phyloP scores from a whole-genome alignment of 2,329 filamentous ascomycete species.

The Setomelanomma holmii region DNA sequence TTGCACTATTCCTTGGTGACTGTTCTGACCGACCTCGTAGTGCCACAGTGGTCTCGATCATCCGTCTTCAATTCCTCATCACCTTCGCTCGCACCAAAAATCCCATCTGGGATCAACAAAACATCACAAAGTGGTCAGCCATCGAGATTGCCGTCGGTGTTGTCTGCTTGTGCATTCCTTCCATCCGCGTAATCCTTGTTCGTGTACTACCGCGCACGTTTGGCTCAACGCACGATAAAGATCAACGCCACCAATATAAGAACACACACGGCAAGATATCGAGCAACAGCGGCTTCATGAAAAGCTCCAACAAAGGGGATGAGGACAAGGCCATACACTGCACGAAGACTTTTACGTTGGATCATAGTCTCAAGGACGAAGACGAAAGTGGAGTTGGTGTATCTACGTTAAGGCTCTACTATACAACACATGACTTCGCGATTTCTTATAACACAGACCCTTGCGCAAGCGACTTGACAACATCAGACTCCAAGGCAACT shows the following conservation, averaged over 20 bases:
- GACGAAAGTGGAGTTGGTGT: too few relatives aligned
- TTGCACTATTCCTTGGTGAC: neutral
- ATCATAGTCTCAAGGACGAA: too few relatives aligned
- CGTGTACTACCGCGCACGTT: slow-evolving; percentile 47
- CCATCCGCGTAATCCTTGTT: slow-evolving; percentile 50
- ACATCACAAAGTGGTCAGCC: slow-evolving; percentile 51
- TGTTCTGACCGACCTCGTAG: neutral
- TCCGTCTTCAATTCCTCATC: slow-evolving; percentile 54
- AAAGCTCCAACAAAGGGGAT: neutral
- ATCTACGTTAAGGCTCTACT: too few relatives aligned
- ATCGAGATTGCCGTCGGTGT: slow-evolving; percentile 55
- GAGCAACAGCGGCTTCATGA: neutral
- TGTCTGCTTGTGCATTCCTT: slow-evolving; percentile 55
- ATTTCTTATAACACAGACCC: too few relatives aligned
- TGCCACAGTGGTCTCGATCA: slow-evolving; percentile 51
- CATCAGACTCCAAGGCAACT: too few relatives aligned
- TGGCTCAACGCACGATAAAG: slow-evolving; percentile 37
- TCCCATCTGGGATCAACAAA: slow-evolving; percentile 51
- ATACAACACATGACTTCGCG: too few relatives aligned
- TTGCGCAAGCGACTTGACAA: too few relatives aligned
- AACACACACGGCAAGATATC: neutral
- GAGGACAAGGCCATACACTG: neutral
- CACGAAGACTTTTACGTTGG: neutral
- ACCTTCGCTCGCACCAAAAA: slow-evolving; percentile 52
- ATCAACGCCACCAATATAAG: slow-evolving; percentile 2